phyloP scores from a whole-genome alignment of 2,329 filamentous ascomycete genomes.

The Aspergillus aculeatinus region DNA sequence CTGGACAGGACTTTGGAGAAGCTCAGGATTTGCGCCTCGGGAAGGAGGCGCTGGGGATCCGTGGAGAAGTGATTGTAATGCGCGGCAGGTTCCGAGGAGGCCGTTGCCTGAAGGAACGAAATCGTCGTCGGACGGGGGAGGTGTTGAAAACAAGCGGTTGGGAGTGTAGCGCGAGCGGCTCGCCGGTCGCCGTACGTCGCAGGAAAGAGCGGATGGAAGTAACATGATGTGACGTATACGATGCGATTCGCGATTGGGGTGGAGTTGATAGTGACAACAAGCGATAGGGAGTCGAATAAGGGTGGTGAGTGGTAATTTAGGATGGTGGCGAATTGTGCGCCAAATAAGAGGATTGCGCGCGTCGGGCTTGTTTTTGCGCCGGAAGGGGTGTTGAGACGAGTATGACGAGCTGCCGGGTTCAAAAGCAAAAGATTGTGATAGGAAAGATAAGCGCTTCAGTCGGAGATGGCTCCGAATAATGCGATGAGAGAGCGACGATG shows the following conservation, averaged over 20 bases:
- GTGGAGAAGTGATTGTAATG: conserved; percentile 43
- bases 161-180: conserved; percentile 35
- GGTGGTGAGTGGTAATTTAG: conserved; percentile 5
- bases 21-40: conserved; percentile 34
- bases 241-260: background rate
- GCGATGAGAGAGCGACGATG: conserved; percentile 37
- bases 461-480: conserved; percentile 23
- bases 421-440: conserved; percentile 20
- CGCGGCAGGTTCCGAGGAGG: conserved; percentile 43
- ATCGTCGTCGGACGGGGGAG: conserved; percentile 38
- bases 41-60: conserved; percentile 41
- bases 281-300: conserved; percentile 11
- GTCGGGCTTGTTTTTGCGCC: conserved; percentile 33
- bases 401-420: conserved; percentile 13
- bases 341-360: conserved; percentile 20
- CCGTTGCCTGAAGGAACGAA: conserved; percentile 33
- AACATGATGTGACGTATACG: conserved; percentile 35
- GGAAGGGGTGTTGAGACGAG: conserved; percentile 28
- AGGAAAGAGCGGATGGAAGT: conserved; percentile 48
- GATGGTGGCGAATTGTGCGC: conserved; percentile 18
- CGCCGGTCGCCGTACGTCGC: conserved; percentile 41
- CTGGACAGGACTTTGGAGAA: conserved; percentile 43
- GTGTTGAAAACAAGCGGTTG: conserved; percentile 39
- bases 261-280: conserved; percentile 3
- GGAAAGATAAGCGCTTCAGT: conserved; percentile 24